Evolutionary conservation across 805 yeast genomes (phyloP), one percentile per base, ranked within the genome.

Genomic region (Candida tallmaniae): DNA sequence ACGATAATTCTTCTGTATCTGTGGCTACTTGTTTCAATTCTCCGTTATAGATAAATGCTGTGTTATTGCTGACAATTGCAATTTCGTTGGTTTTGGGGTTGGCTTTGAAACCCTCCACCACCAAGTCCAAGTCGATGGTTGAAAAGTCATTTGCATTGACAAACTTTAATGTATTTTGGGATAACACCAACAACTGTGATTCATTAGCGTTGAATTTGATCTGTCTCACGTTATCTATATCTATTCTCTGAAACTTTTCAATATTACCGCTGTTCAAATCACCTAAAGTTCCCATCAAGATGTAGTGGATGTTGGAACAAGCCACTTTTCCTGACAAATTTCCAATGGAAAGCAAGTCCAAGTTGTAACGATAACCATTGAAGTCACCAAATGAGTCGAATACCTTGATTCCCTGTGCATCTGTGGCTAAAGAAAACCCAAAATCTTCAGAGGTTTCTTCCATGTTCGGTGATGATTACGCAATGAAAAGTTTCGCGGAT

Each of bases 401-500:
- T n/a, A 54, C 29, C 8, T 34, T 25, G 5, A 51, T 23, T 5
- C 68, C 69, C 12, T 44, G 46, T 9, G 50, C 50, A 2, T 42
- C 40, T 5, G 57, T 42, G 18, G 51, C 49, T 18, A 61, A 43
- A 27, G 55, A 54, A 51, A 65, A 65, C 14, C 69, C 70, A 24
- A 62, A 51, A 38, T 58, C 61, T 42, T 66, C 68, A 3, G 69
- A 59, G 5, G 47, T 38, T 6, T 42, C 29, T 40, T 57, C 62
- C 24, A 24, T 27, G 6, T 9, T 9, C n/a, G 15, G 19, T 20
- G 22, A 17, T 12, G 31, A 28, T 28, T 20, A 20, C 23, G 10
- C 23, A 20, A 20, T 20, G 7, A 20, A 7, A 20, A 20, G 23
- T 7, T 10, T 20, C 7, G 23, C 9, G 10, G 23, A 20, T 7